Evolutionary conservation across 768 basidiomycete genomes (phyloP), one percentile per base, ranked within the genome.

Genomic region (Cystobasidium ongulense): DNA sequence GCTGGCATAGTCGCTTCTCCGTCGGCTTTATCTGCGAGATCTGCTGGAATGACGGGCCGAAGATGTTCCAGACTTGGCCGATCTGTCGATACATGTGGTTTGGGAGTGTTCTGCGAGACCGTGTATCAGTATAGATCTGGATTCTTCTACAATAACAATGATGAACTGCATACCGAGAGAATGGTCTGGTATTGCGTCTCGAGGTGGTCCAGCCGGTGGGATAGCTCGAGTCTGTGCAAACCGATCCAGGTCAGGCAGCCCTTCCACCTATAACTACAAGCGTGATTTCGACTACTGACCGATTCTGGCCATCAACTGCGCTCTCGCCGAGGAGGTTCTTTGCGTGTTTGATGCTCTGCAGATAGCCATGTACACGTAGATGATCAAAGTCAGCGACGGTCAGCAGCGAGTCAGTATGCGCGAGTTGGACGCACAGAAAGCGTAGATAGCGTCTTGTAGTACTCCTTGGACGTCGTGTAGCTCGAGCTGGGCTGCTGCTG

Each of bases 361-460:
- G 27, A n/a, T 54, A 54, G 21, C 52, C 52, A 41, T 31, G 62
- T 25, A 8, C 31, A 63, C 5, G 31, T 15, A 18, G 63, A 35
- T 71, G 65, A 64, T 64, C 38, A 35, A 46, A 13, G 43, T 46
- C 38, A 46, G 63, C n/a, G 36, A 7, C 63, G 39, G 31, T 2
- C 38, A 35, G 63, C 11, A 46, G 43, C 25, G 25, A 23, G 17
- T 35, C 21, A 41, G 5, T 10, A 50, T 15, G 27, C 13, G 2
- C 8, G 3, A 21, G 13, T 10, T 11, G 3, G 29, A 59, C 68
- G 25, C 31, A 71, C 68, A 52, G 68, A 57, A 8, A 71, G 25
- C 7, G 43, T 46, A 11, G 68, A 52, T 10, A 71, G 31, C 8
- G 68, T 59, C 21, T 36, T 23, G 38, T 71, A 71, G 68, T 71